A percentile compares a stretch with the other conserved stretches of the same genome.
phyloP scores from a whole-genome alignment of 2,329 filamentous ascomycete species.

The Blastomyces emzantsi region DNA sequence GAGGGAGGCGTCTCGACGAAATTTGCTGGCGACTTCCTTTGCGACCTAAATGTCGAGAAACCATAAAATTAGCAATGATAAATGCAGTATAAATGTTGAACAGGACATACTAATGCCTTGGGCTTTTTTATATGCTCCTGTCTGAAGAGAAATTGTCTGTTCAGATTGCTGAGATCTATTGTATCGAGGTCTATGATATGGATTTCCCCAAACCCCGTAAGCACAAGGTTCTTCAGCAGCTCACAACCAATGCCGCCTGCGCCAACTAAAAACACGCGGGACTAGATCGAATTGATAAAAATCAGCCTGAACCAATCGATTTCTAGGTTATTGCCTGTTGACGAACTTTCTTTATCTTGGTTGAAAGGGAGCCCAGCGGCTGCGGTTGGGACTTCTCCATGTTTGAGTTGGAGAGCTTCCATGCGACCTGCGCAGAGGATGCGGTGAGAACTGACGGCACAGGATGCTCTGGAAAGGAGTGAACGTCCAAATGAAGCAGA shows the following conservation, averaged over 20 bases:
- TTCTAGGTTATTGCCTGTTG: background rate
- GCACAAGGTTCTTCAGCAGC: constrained; percentile 89
- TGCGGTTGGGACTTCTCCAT: constrained; percentile 37
- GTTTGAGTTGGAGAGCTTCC: constrained; percentile 1
- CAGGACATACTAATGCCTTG: constrained; percentile 67
- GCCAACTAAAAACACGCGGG: constrained; percentile 85
- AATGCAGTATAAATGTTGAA: background rate
- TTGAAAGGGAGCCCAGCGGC: constrained; percentile 35
- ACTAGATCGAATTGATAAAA: constrained; percentile 42
- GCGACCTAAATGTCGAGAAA: constrained; percentile 55
- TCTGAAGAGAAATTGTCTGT: constrained; percentile 93
- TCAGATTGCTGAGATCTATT: constrained; percentile 95
- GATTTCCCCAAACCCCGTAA: constrained; percentile 84
- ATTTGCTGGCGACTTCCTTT: constrained; percentile 79
- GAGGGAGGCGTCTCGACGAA: constrained; percentile 82
- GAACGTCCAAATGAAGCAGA: background rate
- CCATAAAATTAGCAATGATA: constrained; percentile 13
- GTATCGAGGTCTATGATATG: constrained; percentile 96
- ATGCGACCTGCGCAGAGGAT: background rate
- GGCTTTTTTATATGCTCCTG: constrained; percentile 97
- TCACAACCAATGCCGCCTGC: constrained; percentile 97
- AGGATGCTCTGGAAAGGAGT: background rate
- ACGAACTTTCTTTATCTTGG: constrained; percentile 34
- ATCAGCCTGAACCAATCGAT: constrained; percentile 4
- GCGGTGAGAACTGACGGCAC: background rate